Evolutionary conservation across 345 rosid genomes (phyloP), one percentile per base, ranked within the genome.

Genomic region (Aegle marmelos): DNA sequence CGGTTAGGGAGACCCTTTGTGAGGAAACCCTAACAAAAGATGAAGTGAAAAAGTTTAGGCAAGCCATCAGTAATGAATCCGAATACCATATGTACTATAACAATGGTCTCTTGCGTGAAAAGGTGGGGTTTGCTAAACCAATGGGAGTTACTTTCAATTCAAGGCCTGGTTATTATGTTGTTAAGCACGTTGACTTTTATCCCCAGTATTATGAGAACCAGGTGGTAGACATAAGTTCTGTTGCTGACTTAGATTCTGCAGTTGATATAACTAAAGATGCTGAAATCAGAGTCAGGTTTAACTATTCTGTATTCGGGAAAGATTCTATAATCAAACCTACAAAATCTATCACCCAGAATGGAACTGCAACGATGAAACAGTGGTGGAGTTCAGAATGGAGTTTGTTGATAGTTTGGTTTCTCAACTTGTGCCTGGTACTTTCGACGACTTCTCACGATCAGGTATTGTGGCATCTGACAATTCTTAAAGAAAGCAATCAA

Each of bases 21-120:
- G 37, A 63, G 68, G 31, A 63, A 63, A 63, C 67, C 67, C 37
- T 63, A 34, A 63, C 36, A 63, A 63, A 63, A 63, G n/a, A 30
- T 63, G 37, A 63, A 63, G 39, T 63, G 34, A 6, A 63, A 14
- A 30, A 1, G 68, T 63, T 63, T 16, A 16, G n/a, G n/a, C n/a
- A 30, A 63, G 68, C 39, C 17, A 3, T 63, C 37, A 17, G 3
- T 2, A 33, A 63, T 14, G 28, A 16, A 14, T 31, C n/a, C 37
- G 4, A 63, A 31, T 63, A 31, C 37, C 10, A 31, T 31, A 31
- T 63, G 37, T 25, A 6, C 39, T 31, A 30, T 63, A 63, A 63
- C 39, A 63, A 17, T 8, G 19, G 30, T 63, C 22, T 63, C 24
- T 63, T 63, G 3, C 68, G 9, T 0, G 21, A 19, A 31, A 31